Evolutionary conservation across 1,284 basidiomycete species (phyloP), one percentile per base, ranked within the genome.

Genomic region (Cutaneotrichosporon arboriforme): DNA sequence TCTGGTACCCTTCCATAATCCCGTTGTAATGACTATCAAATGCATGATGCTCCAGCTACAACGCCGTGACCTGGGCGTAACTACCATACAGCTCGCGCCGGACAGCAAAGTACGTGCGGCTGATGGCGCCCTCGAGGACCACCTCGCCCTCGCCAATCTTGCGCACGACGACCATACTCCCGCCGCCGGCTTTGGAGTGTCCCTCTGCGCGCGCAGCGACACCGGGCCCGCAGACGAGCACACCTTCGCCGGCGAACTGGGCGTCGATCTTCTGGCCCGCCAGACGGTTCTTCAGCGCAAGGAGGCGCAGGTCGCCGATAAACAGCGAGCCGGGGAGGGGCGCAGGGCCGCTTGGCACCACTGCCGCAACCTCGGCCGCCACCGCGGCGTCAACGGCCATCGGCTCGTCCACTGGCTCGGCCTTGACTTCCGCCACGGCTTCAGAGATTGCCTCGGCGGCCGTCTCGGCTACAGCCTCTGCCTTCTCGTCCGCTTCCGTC

Each of bases 231-330:
- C 92, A 97, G 17, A 97, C 82, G n/a, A 97, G 79, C 8, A 94
- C 86, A 78, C 93, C 93, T 74, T 96, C 91, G 18, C 92, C 92
- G 15, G 91, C 85, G 55, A 97, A 84, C 72, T 96, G 91, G 1
- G 92, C 89, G 26, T 88, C 84, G 45, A 97, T 84, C 5, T 85
- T 84, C 3, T 90, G 77, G 0, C 81, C 73, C 3, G 83, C 80
- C 14, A 97, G 78, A 8, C 86, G 83, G 14, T 84, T 72, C 74
- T 94, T 94, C 39, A 97, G 81, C 2, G 83, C 81, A 0, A 89
- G 90, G 23, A 97, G 79, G 67, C 92, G 91, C 41, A 97, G 81
- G 68, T 97, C 93, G 42, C 93, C 93, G 55, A 97, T 94, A 84
- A 94, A 93, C 8, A 91, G 87, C 0, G 92, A 91, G 54, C 85